Conservation (phyloP, 192 early-diverging fungal species). For the Umbelopsis sp. region DNA sequence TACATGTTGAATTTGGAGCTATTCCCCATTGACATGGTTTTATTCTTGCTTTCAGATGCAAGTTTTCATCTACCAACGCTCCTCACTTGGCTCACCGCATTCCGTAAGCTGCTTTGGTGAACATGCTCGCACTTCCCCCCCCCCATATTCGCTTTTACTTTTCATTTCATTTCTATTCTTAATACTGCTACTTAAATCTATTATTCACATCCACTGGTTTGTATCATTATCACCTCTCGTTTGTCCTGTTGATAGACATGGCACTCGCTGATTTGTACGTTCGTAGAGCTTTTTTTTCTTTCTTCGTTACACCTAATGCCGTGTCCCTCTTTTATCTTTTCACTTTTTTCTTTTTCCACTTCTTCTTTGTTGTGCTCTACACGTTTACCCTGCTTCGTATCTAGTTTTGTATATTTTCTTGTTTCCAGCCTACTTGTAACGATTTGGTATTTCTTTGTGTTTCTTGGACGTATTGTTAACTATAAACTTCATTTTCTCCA, state of each 20-base stretch:
- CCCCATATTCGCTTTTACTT: background rate
- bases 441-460: background rate
- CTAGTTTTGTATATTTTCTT: background rate
- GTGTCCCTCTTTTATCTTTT: too few species aligned
- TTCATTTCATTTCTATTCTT: background rate
- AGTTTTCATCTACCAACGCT: slow-evolving; percentile 30
- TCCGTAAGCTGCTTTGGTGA: background rate
- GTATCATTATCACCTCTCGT: slow-evolving; percentile 1
- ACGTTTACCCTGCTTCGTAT: background rate
- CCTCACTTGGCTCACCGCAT: slow-evolving; percentile 21
- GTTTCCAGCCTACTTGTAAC: background rate
- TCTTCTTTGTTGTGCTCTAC: background rate
- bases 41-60: slow-evolving; percentile 14
- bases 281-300: slow-evolving; percentile 8
- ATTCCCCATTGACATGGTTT: background rate
- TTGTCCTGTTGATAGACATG: background rate
- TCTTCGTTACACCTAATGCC: background rate
- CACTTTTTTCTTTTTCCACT: too few species aligned
- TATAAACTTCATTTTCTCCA: background rate
- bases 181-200: background rate
- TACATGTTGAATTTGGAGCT: too few species aligned
- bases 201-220: slow-evolving; percentile 7
- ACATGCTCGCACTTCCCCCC: background rate
- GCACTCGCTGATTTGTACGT: background rate
- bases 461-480: background rate